Evolutionary conservation across 192 early-diverging fungal genomes (phyloP), one percentile per base, ranked within the genome.

Genomic region (Coemansia sp.): DNA sequence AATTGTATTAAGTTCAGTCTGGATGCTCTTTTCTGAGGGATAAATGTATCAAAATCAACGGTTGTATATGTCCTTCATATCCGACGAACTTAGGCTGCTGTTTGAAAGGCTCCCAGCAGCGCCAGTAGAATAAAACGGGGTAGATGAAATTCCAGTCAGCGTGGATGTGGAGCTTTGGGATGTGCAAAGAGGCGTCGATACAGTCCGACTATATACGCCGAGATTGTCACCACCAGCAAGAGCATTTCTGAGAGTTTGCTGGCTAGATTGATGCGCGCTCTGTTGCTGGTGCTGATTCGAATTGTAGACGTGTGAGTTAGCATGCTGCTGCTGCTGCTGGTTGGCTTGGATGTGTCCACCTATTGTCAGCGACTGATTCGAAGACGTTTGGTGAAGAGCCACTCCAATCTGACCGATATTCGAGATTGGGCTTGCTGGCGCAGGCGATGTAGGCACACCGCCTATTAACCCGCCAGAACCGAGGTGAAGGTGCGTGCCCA

Each of bases 61-160:
- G 49, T 60, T 71, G 71, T 81, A 81, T 67, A 76, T 63, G 62
- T 76, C 79, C 57, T 70, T 81, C 70, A 81, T 75, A 21, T 81
- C 79, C 57, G 38, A 63, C 23, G 79, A 81, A 51, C 71, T 73
- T 24, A 81, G 64, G 34, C 74, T 81, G 57, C 73, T 81, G 35
- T 62, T 76, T 16, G 79, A 81, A 36, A 81, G 48, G 62, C 68
- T 81, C 60, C 58, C 75, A 60, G 55, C 58, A 15, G 74, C 41
- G 39, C 79, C 74, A n/a, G 73, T 57, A 12, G 73, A 61, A 41
- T 81, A 81, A 43, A 81, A 75, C 36, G 72, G 66, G 30, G 72
- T 38, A 18, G 59, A 44, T 8, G 73, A 66, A 39, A 75, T 68
- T 5, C 73, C 73, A 10, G 67, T 49, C 11, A 75, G 62, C 18